Percentiles rank a stretch among this genome's conserved stretches.
Evolutionary conservation across 78 protist genomes (phyloP).

Genomic region (Dictyostelium firmibasis): DNA sequence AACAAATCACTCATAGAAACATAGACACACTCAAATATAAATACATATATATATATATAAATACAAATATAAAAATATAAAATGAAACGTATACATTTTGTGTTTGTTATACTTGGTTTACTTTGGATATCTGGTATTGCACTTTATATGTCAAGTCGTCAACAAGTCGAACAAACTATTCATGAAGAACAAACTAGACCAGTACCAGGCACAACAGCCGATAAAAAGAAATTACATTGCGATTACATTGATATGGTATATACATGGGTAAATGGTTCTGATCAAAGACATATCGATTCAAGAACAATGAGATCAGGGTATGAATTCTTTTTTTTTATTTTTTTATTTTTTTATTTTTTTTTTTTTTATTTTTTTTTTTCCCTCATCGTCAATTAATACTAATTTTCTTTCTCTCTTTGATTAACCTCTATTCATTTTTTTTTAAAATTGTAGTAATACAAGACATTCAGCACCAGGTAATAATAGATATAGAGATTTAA

Average conservation of each 20-base stretch:
- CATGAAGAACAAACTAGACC: not conserved
- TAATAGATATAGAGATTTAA: constrained; percentile 60
- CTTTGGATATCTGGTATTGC: constrained; percentile 11
- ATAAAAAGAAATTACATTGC: not conserved
- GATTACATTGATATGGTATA: constrained; percentile 33
- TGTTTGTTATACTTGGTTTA: not conserved
- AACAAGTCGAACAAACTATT: not conserved
- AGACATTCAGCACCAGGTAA: constrained; percentile 42
- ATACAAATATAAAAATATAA: not conserved
- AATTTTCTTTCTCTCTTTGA: not conserved
- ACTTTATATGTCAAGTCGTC: not conserved
- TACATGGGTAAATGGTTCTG: constrained; percentile 46
- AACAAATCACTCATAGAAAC: too few relatives aligned
- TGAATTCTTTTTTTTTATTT: not conserved
- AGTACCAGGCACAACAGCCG: not conserved
- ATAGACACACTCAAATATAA: not conserved
- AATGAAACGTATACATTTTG: constrained; percentile 38
- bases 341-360: too few relatives aligned
- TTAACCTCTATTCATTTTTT: not conserved
- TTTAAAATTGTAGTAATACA: not conserved
- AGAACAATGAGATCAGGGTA: constrained; percentile 30
- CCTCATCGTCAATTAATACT: not conserved
- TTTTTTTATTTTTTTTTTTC: too few relatives aligned
- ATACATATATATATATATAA: not conserved
- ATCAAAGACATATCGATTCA: constrained; percentile 10